Evolutionary conservation across 2,329 filamentous ascomycete species (phyloP).

Genomic region (Aspergillus sp.): DNA sequence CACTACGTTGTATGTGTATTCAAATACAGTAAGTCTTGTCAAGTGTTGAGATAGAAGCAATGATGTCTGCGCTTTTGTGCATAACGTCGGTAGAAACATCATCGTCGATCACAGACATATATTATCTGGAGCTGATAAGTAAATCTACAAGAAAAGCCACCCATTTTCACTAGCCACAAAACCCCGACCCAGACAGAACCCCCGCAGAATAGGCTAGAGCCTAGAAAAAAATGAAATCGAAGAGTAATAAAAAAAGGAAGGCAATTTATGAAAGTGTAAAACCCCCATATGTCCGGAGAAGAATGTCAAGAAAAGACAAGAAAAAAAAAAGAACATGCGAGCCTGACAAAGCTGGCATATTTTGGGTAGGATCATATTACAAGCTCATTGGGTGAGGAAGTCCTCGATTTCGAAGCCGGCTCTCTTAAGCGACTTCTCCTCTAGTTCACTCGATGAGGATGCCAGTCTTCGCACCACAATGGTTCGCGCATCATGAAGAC

Average conservation of each 20-base stretch:
- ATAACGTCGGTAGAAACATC: not conserved
- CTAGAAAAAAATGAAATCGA: not conserved
- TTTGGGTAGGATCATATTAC: not conserved
- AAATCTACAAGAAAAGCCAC: not conserved
- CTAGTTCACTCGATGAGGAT: constrained; percentile 48
- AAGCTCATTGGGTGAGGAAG: constrained; percentile 51
- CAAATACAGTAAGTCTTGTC: no score
- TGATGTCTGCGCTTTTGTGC: not conserved
- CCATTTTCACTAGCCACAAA: not conserved
- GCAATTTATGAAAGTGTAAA: not conserved
- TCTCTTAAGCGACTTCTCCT: constrained; percentile 70
- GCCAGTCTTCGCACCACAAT: constrained; percentile 56
- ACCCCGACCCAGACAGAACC: not conserved
- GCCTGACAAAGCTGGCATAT: not conserved
- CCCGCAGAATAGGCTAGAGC: not conserved
- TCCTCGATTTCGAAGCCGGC: constrained; percentile 87
- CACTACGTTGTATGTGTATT: no score
- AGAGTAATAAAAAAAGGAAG: no score
- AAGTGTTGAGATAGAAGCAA: not conserved
- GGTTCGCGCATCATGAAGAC: constrained; percentile 49
- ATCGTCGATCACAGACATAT: not conserved
- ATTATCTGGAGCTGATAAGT: not conserved
- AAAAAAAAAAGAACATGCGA: constrained; percentile 1
- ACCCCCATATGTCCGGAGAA: not conserved
- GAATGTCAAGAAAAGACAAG: not conserved